Conservation (phyloP, 2,329 filamentous ascomycete genomes). For the Emericellopsis cladophorae region DNA sequence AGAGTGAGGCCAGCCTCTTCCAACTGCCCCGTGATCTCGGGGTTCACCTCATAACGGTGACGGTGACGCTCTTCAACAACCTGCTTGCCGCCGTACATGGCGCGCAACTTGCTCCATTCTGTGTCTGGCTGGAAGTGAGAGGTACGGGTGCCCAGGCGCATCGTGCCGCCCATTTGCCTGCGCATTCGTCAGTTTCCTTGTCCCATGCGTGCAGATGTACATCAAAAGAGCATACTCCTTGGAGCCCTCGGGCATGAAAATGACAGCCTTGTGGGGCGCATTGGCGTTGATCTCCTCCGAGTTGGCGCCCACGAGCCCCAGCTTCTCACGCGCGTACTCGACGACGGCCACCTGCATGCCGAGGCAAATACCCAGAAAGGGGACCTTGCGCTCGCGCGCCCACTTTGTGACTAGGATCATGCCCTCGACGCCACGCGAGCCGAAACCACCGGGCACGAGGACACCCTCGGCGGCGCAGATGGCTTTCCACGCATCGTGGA, state of each 20-base stretch:
- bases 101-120: slow-evolving; percentile 68
- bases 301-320: slow-evolving; percentile 44
- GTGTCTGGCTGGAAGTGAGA: slow-evolving; percentile 63
- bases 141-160: slow-evolving; percentile 67
- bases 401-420: slow-evolving; percentile 84
- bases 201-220: neutral
- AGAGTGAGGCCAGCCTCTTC: slow-evolving; percentile 60
- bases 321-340: slow-evolving; percentile 70
- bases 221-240: neutral
- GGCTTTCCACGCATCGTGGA: slow-evolving; percentile 75
- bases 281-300: slow-evolving; percentile 42
- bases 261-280: slow-evolving; percentile 58
- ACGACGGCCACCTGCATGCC: slow-evolving; percentile 91
- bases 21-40: slow-evolving; percentile 56
- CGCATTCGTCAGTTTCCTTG: neutral
- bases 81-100: slow-evolving; percentile 51
- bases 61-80: slow-evolving; percentile 64
- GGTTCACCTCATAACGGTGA: slow-evolving; percentile 87
- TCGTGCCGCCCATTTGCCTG: slow-evolving; percentile 62
- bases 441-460: slow-evolving; percentile 66
- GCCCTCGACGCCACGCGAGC: slow-evolving; percentile 68
- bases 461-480: slow-evolving; percentile 55
- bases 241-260: slow-evolving; percentile 76
- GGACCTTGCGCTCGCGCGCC: slow-evolving; percentile 69
- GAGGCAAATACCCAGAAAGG: slow-evolving; percentile 82